Conservation (phyloP, 1,284 basidiomycete genomes). For the Cutaneotrichosporon arboriforme region DNA sequence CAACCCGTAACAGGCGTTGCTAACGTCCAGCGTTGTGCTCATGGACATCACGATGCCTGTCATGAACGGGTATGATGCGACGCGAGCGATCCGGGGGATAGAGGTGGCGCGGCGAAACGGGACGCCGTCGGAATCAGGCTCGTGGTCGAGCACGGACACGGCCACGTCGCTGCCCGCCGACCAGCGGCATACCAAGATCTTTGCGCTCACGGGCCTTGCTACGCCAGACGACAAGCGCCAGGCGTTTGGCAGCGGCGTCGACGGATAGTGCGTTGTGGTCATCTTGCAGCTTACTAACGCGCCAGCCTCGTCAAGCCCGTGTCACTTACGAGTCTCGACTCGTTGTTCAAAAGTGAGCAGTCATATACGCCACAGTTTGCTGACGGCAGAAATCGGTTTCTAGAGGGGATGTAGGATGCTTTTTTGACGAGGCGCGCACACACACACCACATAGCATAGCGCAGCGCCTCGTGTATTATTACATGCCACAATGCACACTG, state of each 20-base stretch:
- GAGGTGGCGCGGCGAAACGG: constrained; percentile 55
- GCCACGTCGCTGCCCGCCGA: too few species aligned
- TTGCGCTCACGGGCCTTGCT: constrained; percentile 88
- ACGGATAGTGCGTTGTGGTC: constrained; percentile 79
- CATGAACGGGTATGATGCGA: constrained; percentile 81
- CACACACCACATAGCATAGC: background rate
- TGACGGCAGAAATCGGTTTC: constrained; percentile 25
- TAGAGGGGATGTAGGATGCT: background rate
- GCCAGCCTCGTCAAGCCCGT: constrained; percentile 82
- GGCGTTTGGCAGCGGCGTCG: constrained; percentile 87
- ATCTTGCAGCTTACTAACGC: too few species aligned
- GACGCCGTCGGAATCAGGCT: background rate
- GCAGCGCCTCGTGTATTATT: too few species aligned
- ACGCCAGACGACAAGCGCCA: constrained; percentile 84
- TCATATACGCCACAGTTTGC: background rate
- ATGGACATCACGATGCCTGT: constrained; percentile 90
- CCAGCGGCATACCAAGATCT: constrained; percentile 55
- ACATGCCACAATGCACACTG: too few species aligned
- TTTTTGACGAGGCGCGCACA: background rate
- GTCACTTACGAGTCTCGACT: constrained; percentile 78
- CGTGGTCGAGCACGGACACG: background rate
- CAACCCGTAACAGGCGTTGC: background rate
- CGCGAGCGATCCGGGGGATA: constrained; percentile 70
- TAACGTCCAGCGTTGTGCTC: constrained; percentile 62
- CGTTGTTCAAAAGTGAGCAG: constrained; percentile 63